Percentiles rank a stretch among this genome's conserved stretches.
These are phyloP conservation scores for Yarrowia divulgata DNA, from an alignment of 805 yeast genomes.

Conservation along the genomic window DNA sequence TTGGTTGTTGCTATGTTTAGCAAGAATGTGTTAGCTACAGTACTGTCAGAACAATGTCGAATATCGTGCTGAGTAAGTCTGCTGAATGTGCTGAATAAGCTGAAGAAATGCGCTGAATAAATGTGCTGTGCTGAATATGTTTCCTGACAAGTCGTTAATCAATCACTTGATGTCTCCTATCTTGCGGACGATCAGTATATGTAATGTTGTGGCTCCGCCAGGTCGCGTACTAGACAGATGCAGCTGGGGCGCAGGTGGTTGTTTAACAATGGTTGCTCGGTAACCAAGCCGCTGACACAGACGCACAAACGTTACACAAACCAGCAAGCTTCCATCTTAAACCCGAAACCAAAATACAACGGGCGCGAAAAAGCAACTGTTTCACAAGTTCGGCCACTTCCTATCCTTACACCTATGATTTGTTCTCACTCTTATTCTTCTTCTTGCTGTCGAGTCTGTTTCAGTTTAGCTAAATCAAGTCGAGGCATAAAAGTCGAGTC, in stretches of 20 bases:
- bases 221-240: conserved; percentile 12
- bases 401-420: neutral
- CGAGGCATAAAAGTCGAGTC: neutral
- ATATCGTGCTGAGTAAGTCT: neutral
- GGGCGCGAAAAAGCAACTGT: neutral
- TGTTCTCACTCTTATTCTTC: too few relatives aligned
- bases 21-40: too few relatives aligned
- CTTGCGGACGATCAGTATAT: conserved; percentile 12
- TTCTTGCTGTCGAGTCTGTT: conserved; percentile 12
- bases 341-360: neutral
- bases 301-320: conserved; percentile 11
- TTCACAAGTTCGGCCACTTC: neutral
- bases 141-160: too few relatives aligned
- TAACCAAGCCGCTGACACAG: conserved; percentile 53
- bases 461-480: neutral
- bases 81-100: neutral
- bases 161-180: too few relatives aligned
- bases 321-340: neutral
- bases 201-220: conserved; percentile 43
- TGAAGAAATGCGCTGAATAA: too few relatives aligned
- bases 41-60: too few relatives aligned
- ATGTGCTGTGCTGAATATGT: too few relatives aligned
- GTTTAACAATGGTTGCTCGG: conserved; percentile 32
- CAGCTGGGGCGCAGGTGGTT: conserved; percentile 36
- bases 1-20: too few relatives aligned